phyloP scores from a whole-genome alignment of 78 protist species.

The Guillardia theta region DNA sequence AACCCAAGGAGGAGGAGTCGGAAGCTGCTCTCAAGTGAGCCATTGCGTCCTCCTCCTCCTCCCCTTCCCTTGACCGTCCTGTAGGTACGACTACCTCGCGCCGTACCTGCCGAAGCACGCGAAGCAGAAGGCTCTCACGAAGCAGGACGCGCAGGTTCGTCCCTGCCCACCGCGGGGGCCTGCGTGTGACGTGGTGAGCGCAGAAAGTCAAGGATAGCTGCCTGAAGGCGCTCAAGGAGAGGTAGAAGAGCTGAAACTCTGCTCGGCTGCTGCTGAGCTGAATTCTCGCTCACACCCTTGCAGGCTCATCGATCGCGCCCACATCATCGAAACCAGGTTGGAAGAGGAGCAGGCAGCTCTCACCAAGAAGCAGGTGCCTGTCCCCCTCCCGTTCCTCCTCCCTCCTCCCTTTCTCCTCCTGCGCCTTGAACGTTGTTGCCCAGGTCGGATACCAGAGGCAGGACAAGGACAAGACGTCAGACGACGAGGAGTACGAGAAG shows the following conservation, averaged over 20 bases:
- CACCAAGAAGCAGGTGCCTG: not conserved
- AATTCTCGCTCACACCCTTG: too few relatives aligned
- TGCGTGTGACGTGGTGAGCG: too few relatives aligned
- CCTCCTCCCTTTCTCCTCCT: too few relatives aligned
- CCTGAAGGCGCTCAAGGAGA: slow-evolving; percentile 51
- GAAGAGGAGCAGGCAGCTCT: slow-evolving; percentile 55
- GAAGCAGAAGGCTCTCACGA: not conserved
- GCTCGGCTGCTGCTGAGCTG: not conserved
- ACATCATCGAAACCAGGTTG: slow-evolving; percentile 58
- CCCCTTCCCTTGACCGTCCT: not conserved
- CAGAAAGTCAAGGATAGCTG: slow-evolving; percentile 26
- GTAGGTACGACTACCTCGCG: slow-evolving; percentile 5
- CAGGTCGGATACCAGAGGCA: slow-evolving; percentile 6
- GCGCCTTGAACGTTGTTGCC: too few relatives aligned
- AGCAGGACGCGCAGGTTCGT: not conserved
- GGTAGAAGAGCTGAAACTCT: not conserved
- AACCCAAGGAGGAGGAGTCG: not conserved
- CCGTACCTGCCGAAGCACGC: slow-evolving; percentile 29
- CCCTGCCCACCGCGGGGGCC: too few relatives aligned
- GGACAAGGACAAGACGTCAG: slow-evolving; percentile 20
- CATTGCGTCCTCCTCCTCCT: not conserved
- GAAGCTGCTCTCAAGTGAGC: not conserved
- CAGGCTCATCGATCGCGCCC: slow-evolving; percentile 61
- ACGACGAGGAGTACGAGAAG: slow-evolving; percentile 53
- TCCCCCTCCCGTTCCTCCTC: too few relatives aligned